Evolutionary conservation across 345 rosid species (phyloP).

Genomic region (Xanthoceras sorbifolium): DNA sequence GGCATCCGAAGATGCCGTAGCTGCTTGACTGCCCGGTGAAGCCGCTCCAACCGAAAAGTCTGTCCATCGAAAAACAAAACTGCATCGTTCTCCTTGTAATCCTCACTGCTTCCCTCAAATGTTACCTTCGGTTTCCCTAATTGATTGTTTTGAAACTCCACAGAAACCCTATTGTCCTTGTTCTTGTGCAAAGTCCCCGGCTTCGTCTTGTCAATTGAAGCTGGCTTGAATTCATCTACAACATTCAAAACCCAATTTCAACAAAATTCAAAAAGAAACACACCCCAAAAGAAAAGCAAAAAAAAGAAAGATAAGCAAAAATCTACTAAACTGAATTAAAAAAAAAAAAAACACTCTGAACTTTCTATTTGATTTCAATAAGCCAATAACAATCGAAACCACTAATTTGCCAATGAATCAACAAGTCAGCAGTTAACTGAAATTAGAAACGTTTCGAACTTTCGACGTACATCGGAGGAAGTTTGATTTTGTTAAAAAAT

Average conservation of each 20-base stretch:
- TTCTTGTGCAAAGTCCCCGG: slow-evolving; percentile 68
- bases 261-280: not conserved
- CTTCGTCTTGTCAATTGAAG: slow-evolving; percentile 81
- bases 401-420: not conserved
- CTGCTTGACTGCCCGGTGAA: slow-evolving; percentile 84
- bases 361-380: not conserved
- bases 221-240: slow-evolving; percentile 85
- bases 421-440: not conserved
- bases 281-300: not conserved
- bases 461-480: no score
- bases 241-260: slow-evolving; percentile 9
- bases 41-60: slow-evolving; percentile 68
- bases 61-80: slow-evolving; percentile 78
- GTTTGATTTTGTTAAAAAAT: not conserved
- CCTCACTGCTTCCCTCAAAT: slow-evolving; percentile 88
- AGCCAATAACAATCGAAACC: not conserved
- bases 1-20: slow-evolving; percentile 65
- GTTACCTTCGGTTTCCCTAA: slow-evolving; percentile 71
- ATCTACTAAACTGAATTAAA: not conserved
- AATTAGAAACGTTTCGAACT: not conserved
- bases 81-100: slow-evolving; percentile 79
- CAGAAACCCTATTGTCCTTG: slow-evolving; percentile 74
- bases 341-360: not conserved
- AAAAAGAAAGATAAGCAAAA: not conserved
- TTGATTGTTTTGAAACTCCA: slow-evolving; percentile 85